phyloP scores from a whole-genome alignment of 345 rosid genomes.

The Garcia nutans region DNA sequence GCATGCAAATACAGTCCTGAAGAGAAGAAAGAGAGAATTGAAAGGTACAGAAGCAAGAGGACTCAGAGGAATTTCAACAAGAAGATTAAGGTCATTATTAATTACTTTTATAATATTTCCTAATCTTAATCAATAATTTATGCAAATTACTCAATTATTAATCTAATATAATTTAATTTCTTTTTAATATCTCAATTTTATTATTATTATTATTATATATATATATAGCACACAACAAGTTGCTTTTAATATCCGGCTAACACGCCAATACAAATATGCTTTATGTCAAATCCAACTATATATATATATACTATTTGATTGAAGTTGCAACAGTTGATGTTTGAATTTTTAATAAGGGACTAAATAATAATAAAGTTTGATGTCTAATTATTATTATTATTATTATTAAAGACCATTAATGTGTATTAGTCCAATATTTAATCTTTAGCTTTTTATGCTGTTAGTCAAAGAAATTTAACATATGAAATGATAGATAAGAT shows the following conservation, averaged over 20 bases:
- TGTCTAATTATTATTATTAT: background rate
- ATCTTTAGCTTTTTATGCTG: background rate
- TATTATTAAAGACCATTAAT: background rate
- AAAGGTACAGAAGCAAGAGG: constrained; percentile 82
- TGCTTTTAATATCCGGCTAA: background rate
- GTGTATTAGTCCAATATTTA: background rate
- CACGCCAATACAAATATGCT: background rate
- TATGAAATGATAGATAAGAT: too few species aligned
- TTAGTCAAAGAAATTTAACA: background rate
- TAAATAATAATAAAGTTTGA: background rate
- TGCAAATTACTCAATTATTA: too few species aligned
- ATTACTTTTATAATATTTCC: too few species aligned
- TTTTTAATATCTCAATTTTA: background rate
- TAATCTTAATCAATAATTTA: too few species aligned
- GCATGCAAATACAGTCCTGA: constrained; percentile 76
- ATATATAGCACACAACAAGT: background rate
- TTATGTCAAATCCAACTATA: constrained; percentile 29
- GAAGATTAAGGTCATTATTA: constrained; percentile 72
- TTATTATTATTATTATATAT: too few species aligned
- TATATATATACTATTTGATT: constrained; percentile 3
- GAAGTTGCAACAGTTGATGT: constrained; percentile 23
- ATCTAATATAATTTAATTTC: background rate
- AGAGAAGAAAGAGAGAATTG: constrained; percentile 87
- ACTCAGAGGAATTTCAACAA: constrained; percentile 87
- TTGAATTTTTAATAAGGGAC: background rate